These are phyloP conservation scores for Chloris gayana DNA, from an alignment of 176 grass and related monocot genomes.

Conservation along the genomic window DNA sequence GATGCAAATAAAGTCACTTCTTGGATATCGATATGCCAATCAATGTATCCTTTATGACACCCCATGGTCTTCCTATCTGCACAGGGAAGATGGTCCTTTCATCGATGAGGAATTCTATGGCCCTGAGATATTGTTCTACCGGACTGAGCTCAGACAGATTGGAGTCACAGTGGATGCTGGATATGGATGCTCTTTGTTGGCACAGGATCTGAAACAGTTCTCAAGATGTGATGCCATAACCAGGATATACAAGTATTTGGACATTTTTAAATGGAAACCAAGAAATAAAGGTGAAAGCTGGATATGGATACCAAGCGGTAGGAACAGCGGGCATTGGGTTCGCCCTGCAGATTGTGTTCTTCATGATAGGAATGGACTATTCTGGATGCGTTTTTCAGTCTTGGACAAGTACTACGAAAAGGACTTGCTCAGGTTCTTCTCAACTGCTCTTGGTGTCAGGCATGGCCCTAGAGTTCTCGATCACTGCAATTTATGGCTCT, in stretches of 20 bases:
- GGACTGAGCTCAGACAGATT: slow-evolving; percentile 36
- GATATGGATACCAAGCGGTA: neutral
- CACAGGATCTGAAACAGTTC: slow-evolving; percentile 1
- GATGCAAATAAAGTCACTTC: slow-evolving; percentile 43
- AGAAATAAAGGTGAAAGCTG: no score
- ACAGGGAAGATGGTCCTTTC: slow-evolving; percentile 49
- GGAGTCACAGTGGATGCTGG: slow-evolving; percentile 37
- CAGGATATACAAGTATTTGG: slow-evolving; percentile 49
- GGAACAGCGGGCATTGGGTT: slow-evolving; percentile 40
- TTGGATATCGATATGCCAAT: slow-evolving; percentile 38
- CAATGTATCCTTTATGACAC: slow-evolving; percentile 43
- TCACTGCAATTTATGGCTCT: no score
- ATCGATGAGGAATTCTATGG: slow-evolving; percentile 57
- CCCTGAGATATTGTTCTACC: slow-evolving; percentile 32
- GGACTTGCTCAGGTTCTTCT: slow-evolving; percentile 15
- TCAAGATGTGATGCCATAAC: slow-evolving; percentile 24
- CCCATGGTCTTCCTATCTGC: slow-evolving; percentile 29
- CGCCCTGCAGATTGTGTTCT: slow-evolving; percentile 36
- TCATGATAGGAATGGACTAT: slow-evolving; percentile 46
- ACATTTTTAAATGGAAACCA: slow-evolving; percentile 35
- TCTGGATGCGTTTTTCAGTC: slow-evolving; percentile 27
- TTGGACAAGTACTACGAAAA: slow-evolving; percentile 50
- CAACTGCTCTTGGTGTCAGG: slow-evolving; percentile 27
- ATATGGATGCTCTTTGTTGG: neutral
- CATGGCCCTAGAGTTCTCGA: neutral